Evolutionary conservation across 108 stramenopile species (phyloP).

Genomic region (Skeletonema grethae): DNA sequence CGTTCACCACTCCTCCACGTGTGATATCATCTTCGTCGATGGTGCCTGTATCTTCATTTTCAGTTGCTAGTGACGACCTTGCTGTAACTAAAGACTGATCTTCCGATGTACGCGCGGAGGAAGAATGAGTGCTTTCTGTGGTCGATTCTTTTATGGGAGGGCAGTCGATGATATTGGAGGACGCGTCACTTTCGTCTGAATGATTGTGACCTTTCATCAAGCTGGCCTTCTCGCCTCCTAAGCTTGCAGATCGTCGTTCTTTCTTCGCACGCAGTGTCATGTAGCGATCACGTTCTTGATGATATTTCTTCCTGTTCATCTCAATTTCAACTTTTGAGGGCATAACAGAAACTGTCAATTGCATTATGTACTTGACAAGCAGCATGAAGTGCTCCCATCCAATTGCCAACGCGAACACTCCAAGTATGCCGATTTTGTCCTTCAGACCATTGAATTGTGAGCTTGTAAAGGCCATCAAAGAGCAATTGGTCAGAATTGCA

Average conservation of each 20-base stretch:
- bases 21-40: constrained; percentile 6
- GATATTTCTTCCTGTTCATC: constrained; percentile 69
- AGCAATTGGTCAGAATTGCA: constrained; percentile 95
- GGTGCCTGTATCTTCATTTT: not conserved
- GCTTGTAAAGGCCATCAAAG: constrained; percentile 91
- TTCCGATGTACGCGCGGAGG: constrained; percentile 13
- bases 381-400: constrained; percentile 90
- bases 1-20: constrained; percentile 10
- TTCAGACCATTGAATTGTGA: constrained; percentile 55
- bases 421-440: constrained; percentile 59
- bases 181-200: constrained; percentile 7
- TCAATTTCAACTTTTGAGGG: constrained; percentile 71
- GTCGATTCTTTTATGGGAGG: constrained; percentile 45
- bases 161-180: constrained; percentile 16
- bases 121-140: constrained; percentile 29
- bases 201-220: constrained; percentile 5
- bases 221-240: constrained; percentile 9
- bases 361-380: constrained; percentile 87
- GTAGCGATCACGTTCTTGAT: constrained; percentile 59
- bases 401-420: constrained; percentile 76
- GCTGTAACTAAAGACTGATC: not conserved
- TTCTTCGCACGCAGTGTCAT: constrained; percentile 66
- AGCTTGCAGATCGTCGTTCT: constrained; percentile 48
- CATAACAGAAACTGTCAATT: constrained; percentile 62
- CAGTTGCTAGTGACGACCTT: constrained; percentile 4